Percentiles rank a stretch among this genome's conserved stretches.
Conservation (phyloP, 768 basidiomycete genomes). For the Termitomyces bulborhizus region DNA sequence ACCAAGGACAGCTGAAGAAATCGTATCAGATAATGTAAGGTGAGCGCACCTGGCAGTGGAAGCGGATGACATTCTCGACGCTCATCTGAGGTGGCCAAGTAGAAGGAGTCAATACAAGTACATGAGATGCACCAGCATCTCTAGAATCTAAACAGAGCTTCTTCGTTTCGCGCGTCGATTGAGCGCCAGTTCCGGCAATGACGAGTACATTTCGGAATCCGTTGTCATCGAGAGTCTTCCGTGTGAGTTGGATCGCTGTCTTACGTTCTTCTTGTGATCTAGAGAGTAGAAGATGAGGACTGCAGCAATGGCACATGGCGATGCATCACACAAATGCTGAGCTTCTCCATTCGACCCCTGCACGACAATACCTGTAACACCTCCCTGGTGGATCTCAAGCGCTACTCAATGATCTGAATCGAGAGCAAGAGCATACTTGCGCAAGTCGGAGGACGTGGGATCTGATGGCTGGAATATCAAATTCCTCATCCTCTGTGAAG, state of each 20-base stretch:
- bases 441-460: conserved; percentile 72
- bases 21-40: neutral
- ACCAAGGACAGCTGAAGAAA: conserved; percentile 7
- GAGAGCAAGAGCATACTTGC: conserved; percentile 34
- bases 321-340: conserved; percentile 47
- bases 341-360: conserved; percentile 77
- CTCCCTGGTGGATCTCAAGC: conserved; percentile 42
- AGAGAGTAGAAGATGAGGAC: neutral
- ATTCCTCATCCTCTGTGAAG: conserved; percentile 60
- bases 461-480: conserved; percentile 62
- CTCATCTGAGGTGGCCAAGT: conserved; percentile 66
- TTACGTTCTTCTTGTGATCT: conserved; percentile 66
- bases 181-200: conserved; percentile 81
- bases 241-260: conserved; percentile 53
- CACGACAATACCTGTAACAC: conserved; percentile 65
- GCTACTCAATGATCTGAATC: conserved; percentile 7
- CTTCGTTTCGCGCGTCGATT: conserved; percentile 70
- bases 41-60: conserved; percentile 52
- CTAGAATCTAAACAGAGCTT: conserved; percentile 66
- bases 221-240: conserved; percentile 65
- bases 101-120: conserved; percentile 69
- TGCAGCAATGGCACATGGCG: neutral
- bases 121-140: conserved; percentile 78
- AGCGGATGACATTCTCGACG: conserved; percentile 53
- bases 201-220: conserved; percentile 63